Conservation (phyloP, 176 grass and related monocot genomes). For the Oryza coarctata region DNA sequence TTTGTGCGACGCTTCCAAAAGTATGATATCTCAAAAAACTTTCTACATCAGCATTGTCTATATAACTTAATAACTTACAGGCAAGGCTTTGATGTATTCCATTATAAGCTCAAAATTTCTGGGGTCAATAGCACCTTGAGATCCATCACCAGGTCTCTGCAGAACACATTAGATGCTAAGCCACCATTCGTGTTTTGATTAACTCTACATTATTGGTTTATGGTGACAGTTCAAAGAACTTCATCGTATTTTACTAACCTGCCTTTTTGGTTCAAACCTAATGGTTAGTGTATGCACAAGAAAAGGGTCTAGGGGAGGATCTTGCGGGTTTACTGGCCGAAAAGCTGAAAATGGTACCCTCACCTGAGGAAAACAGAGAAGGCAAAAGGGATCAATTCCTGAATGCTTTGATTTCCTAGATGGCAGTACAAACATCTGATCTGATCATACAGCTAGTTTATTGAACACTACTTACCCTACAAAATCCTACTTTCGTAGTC, state of each 20-base stretch:
- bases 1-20: no score
- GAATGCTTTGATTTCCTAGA: not conserved
- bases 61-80: slow-evolving; percentile 81
- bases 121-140: slow-evolving; percentile 70
- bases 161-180: slow-evolving; percentile 41
- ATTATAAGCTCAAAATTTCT: slow-evolving; percentile 86
- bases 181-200: not conserved
- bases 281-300: slow-evolving; percentile 99
- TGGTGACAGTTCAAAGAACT: not conserved
- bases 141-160: slow-evolving; percentile 81
- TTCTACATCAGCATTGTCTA: no score
- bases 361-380: slow-evolving; percentile 57
- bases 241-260: slow-evolving; percentile 52
- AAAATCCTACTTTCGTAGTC: slow-evolving; percentile 95
- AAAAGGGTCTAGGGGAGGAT: slow-evolving; percentile 95
- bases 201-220: not conserved
- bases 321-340: slow-evolving; percentile 84
- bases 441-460: slow-evolving; percentile 19
- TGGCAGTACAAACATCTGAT: slow-evolving; percentile 15
- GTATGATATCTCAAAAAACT: no score
- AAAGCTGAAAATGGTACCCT: slow-evolving; percentile 99
- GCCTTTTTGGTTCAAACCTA: slow-evolving; percentile 93
- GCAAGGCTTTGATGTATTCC: slow-evolving; percentile 95
- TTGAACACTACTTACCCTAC: slow-evolving; percentile 67
- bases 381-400: not conserved